Base-by-base conservation (phyloP, 1,284 basidiomycete genomes). In the Kwoniella shivajii region DNA sequence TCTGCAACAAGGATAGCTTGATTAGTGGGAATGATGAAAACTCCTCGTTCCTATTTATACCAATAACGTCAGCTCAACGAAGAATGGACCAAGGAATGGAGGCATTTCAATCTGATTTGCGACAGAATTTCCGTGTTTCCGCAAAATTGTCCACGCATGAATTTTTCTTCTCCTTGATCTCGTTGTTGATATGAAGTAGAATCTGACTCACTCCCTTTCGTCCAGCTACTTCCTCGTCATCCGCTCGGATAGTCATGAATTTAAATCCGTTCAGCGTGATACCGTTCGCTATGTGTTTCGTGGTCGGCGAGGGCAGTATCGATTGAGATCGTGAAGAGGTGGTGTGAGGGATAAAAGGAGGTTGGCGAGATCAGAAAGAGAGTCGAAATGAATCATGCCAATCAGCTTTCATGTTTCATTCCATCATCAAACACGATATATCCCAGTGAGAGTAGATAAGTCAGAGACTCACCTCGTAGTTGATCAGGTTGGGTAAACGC, bases 1-100 rank as follows among this genome's bases (percentile, higher is more conserved):
- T 88, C 86, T 13, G 86, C 84, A 24, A 98, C 85, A 56, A 98
- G 82, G 60, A 96, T 82, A 4, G 91, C 92, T 73, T 92, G 90
- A 66, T 84, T 89, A 26, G 93, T 97, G 82, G 92, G 91, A 57
- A 92, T 88, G 61, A 94, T 73, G 59, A 92, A 80, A 56, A 84
- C 84, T 1, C 94, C 95, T 74, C 91, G 86, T 27, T 83, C 84
- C 92, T 95, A 72, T 24, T 50, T 30, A 26, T 4, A 39, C 20
- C 16, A 4, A 29, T 31, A 22, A 7, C n/a, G n/a, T n/a, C n/a
- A n/a, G n/a, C n/a, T n/a, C n/a, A n/a, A n/a, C n/a, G n/a, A n/a
- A n/a, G n/a, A n/a, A n/a, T n/a, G n/a, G 13, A 48, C 18, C 10
- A 18, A 22, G 1, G 46, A 18, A 34, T 14, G 20, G 18, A 18